phyloP scores from a whole-genome alignment of 2,329 filamentous ascomycete genomes.

The Epichloe gansuensis region DNA sequence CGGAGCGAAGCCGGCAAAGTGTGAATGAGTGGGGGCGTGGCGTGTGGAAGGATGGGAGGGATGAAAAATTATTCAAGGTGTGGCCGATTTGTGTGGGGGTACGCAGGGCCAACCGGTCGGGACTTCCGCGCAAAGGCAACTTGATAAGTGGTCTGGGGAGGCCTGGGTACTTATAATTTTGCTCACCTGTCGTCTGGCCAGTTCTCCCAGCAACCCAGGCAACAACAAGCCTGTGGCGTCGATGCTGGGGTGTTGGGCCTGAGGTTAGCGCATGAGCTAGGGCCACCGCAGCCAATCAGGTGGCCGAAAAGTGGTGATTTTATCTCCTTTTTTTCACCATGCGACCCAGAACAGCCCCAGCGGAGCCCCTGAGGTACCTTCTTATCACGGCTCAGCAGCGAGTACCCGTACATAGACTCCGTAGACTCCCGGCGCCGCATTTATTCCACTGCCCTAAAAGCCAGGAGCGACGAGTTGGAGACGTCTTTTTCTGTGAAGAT shows the following conservation, averaged over 20 bases:
- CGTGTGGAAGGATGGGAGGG: conserved; percentile 13
- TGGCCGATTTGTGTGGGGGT: conserved; percentile 36
- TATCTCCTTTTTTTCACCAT: conserved; percentile 25
- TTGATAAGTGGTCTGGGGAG: conserved; percentile 40
- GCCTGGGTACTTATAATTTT: conserved; percentile 46
- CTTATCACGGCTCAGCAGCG: conserved; percentile 18
- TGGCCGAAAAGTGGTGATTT: conserved; percentile 18
- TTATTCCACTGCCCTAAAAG: too few relatives aligned
- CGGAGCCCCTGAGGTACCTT: conserved; percentile 27
- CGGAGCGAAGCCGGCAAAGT: conserved; percentile 9
- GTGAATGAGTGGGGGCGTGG: conserved; percentile 20
- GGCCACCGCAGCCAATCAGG: conserved; percentile 26
- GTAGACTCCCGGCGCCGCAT: background rate
- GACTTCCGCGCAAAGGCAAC: conserved; percentile 41
- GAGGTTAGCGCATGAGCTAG: conserved; percentile 26
- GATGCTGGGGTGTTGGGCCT: conserved; percentile 26
- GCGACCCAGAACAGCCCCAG: conserved; percentile 20
- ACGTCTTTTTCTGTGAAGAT: too few relatives aligned
- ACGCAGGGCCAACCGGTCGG: conserved; percentile 43
- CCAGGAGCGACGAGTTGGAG: too few relatives aligned
- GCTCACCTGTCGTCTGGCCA: conserved; percentile 23
- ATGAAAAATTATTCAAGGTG: conserved; percentile 23
- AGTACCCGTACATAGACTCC: conserved; percentile 6
- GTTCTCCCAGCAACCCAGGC: conserved; percentile 33
- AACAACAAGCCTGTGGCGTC: conserved; percentile 33